Evolutionary conservation across 805 yeast species (phyloP).

Genomic region (Metschnikowia colocasiae): DNA sequence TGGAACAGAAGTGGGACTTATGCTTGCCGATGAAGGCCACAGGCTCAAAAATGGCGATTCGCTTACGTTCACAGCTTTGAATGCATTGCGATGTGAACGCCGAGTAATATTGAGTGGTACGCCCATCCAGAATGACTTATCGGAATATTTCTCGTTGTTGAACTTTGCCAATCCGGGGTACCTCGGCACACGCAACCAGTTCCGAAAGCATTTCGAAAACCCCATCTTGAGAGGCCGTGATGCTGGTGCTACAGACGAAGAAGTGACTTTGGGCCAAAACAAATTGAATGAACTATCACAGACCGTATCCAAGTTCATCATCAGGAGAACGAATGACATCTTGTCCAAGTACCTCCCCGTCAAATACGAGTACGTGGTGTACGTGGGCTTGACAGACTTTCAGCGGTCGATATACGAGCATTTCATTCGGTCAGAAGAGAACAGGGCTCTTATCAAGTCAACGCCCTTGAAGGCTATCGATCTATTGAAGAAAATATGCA

Average conservation of each 20-base stretch:
- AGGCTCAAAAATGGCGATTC: constrained; percentile 72
- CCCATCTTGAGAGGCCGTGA: constrained; percentile 84
- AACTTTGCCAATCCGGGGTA: constrained; percentile 94
- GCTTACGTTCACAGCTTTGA: constrained; percentile 80
- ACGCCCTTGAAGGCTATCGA: constrained; percentile 92
- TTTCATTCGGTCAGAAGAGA: constrained; percentile 76
- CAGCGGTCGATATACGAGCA: constrained; percentile 69
- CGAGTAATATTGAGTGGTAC: constrained; percentile 94
- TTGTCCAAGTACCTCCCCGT: constrained; percentile 91
- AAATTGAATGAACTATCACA: constrained; percentile 68
- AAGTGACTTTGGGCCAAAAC: constrained; percentile 61
- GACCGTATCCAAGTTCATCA: constrained; percentile 83
- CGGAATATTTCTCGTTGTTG: constrained; percentile 87
- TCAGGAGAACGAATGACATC: constrained; percentile 92
- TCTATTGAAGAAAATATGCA: constrained; percentile 82
- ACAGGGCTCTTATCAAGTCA: constrained; percentile 59
- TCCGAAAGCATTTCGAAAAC: constrained; percentile 78
- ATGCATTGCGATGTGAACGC: constrained; percentile 78
- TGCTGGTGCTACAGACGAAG: constrained; percentile 80
- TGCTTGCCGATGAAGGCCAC: constrained; percentile 51
- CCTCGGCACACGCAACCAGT: constrained; percentile 78
- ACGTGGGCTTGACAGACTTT: constrained; percentile 75
- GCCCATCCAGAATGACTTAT: constrained; percentile 91
- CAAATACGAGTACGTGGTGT: constrained; percentile 95
- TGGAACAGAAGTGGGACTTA: constrained; percentile 76